phyloP scores from a whole-genome alignment of 1,139 yeast genomes.

The Geotrichum bryndzae region DNA sequence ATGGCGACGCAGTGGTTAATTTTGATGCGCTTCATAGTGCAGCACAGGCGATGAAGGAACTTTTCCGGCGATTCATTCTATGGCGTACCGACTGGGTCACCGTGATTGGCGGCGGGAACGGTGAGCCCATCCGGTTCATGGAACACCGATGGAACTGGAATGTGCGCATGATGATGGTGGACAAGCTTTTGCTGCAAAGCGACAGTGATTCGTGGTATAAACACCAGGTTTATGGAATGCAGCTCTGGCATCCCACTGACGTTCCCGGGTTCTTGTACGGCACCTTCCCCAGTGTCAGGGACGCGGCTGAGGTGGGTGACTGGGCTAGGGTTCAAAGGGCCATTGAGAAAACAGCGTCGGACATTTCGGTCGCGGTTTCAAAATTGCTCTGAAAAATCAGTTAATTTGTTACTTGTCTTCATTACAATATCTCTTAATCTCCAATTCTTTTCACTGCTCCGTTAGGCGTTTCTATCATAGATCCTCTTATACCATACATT shows the following conservation, averaged over 20 bases:
- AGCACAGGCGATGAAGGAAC: slow-evolving; percentile 25
- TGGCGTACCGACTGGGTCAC: slow-evolving; percentile 57
- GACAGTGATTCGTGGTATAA: slow-evolving; percentile 58
- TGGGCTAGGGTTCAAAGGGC: slow-evolving; percentile 29
- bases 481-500: background rate
- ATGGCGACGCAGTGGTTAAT: slow-evolving; percentile 20
- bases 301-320: slow-evolving; percentile 48
- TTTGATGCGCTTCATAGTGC: slow-evolving; percentile 25
- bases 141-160: slow-evolving; percentile 79
- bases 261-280: slow-evolving; percentile 46
- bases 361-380: background rate
- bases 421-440: background rate
- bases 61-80: slow-evolving; percentile 32
- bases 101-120: slow-evolving; percentile 29
- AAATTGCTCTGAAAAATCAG: background rate
- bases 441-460: too few species aligned
- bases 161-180: slow-evolving; percentile 53
- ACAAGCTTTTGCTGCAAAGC: slow-evolving; percentile 46
- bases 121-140: slow-evolving; percentile 65
- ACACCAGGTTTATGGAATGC: slow-evolving; percentile 67
- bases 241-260: slow-evolving; percentile 50
- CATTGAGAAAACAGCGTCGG: background rate
- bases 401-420: too few species aligned
- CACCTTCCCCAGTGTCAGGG: slow-evolving; percentile 72
- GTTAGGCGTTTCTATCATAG: background rate